A percentile compares a stretch with the other conserved stretches of the same genome.
Evolutionary conservation across 225 moss, liverwort and hornwort species (phyloP).

Genomic region (Pseudisothecium myosuroides): DNA sequence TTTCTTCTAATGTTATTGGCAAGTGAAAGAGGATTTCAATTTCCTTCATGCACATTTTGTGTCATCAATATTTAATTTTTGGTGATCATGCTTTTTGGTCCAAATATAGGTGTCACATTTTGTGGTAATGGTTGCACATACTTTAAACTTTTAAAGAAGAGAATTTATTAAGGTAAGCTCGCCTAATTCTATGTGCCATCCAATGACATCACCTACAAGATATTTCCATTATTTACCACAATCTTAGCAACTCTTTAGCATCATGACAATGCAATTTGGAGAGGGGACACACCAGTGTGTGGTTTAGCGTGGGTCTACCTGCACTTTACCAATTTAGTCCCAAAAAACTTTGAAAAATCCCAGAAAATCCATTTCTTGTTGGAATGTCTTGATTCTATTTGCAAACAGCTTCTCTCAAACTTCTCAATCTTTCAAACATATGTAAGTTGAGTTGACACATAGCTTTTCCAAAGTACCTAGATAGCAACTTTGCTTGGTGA

Average conservation of each 20-base stretch:
- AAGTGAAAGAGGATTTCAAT: neutral
- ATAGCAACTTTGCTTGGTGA: neutral
- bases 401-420: neutral
- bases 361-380: neutral
- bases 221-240: neutral
- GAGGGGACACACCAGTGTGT: accelerated
- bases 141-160: neutral
- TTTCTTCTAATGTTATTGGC: too few species aligned
- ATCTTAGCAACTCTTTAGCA: neutral
- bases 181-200: accelerated
- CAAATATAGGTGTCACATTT: neutral
- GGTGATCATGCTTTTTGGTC: neutral
- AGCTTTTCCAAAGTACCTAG: neutral
- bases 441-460: neutral
- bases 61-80: neutral
- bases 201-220: neutral
- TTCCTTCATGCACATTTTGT: neutral
- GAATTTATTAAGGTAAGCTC: neutral
- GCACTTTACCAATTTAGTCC: neutral
- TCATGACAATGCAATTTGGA: neutral
- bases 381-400: neutral
- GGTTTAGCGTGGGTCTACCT: accelerated
- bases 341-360: neutral
- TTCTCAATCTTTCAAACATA: neutral
- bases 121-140: neutral